Base-by-base conservation (phyloP, 208 protist genomes). In the Angomonas deanei region DNA sequence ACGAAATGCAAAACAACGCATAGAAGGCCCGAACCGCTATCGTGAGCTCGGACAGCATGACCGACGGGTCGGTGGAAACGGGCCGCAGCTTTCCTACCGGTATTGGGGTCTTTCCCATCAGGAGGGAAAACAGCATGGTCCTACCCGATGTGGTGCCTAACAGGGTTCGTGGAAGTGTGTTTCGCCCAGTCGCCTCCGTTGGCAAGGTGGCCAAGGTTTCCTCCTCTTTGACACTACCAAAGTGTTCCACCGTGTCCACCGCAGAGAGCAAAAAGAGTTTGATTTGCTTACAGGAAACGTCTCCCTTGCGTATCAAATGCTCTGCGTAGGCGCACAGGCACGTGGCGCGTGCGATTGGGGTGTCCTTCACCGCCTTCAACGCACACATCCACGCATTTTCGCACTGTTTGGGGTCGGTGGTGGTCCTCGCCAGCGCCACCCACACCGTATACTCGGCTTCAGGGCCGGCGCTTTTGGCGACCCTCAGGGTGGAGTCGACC, bases 381-480 rank as follows among this genome's bases (percentile, higher is more conserved):
- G 88, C 80, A 3, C 63, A 52, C 19, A 70, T 72, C 66, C 82
- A 92, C 23, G 80, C 70, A 26, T 72, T 72, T 34, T 62, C 53
- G 27, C 66, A 61, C 28, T 80, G 70, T 26, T 61, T 26, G n/a
- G n/a, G 47, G 33, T 71, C 59, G 1, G 1, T n/a, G 11, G 76
- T 59, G 33, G 71, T 60, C 56, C 72, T 74, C 5, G 82, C 84
- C 55, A 86, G 62, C 4, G 80, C 68, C 39, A 89, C 73, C 76
- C 82, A 91, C 31, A 80, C 88, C n/a, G 76, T 63, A 3, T 82
- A 66, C 60, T 89, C 78, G 38, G 81, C 66, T 39, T 92, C 80
- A 8, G 71, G 66, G 60, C 88, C 84, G 48, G 74, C 70, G 19
- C 70, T 76, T 42, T 78, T 80, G 0, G 74, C 66, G 11, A 71